Base-by-base conservation (phyloP, 108 stramenopile species). In the Cyclostephanos tholiformis region DNA sequence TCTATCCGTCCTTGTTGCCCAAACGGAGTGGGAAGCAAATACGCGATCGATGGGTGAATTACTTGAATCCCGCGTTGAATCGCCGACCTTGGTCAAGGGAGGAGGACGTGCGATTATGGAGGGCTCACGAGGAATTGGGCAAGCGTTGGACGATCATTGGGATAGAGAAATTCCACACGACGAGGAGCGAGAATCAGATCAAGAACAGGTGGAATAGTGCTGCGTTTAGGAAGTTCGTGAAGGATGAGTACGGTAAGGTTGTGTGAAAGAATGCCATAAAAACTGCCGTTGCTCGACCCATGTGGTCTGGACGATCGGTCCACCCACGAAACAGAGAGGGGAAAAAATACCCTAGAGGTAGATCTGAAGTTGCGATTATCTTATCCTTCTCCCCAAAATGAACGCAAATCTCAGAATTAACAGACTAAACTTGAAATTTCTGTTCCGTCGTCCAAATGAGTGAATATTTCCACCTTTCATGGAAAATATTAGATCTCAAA, bases 71-170 rank as follows among this genome's bases (percentile, higher is more conserved):
- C n/a, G 27, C 36, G 5, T 0, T 67, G 7, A 43, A 50, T 16
- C 39, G 53, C 29, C 30, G n/a, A 8, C 46, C 46, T 10, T 67
- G n/a, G n/a, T 52, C 66, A 22, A 9, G 25, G 13, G 49, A 79
- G 25, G 72, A 79, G 19, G 78, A 79, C 50, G 72, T 41, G 22
- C 22, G 17, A 19, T 65, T 80, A 0, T 73, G 64, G 44, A 29
- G 58, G 27, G 64, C 65, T 0, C 25, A 48, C 35, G 50, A 25
- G 23, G 20, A 43, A 6, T 2, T 19, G 0, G 66, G 66, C 6
- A 67, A 67, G 5, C 2, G 39, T 1, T 67, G 66, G 66, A 46
- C 30, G 1, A n/a, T 1, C 5, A 67, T 67, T 1, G 36, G 50
- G 4, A 13, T 30, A 6, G 41, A 63, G 62, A 43, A 19, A n/a